These are phyloP conservation scores for Ogataea hybrid DNA, from an alignment of 1,139 yeast genomes.

Conservation along the genomic window DNA sequence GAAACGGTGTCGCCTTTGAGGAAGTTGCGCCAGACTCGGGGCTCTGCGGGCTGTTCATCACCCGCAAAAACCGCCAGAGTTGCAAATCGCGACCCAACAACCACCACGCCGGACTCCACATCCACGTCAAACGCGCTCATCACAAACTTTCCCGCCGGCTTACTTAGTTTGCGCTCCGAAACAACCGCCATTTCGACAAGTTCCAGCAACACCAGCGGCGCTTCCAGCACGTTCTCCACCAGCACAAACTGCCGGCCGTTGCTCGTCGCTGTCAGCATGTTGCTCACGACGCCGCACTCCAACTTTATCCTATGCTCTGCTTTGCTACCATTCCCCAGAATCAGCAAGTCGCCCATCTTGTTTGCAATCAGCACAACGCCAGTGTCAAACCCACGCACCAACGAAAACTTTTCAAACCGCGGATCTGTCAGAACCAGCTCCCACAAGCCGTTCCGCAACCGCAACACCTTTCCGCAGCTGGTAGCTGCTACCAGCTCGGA, in stretches of 20 bases:
- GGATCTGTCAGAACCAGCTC: constrained; percentile 32
- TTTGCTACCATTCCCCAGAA: constrained; percentile 34
- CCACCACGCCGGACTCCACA: constrained; percentile 38
- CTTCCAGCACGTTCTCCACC: constrained; percentile 32
- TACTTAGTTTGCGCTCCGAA: constrained; percentile 26
- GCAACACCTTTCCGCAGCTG: constrained; percentile 56
- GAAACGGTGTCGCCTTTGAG: constrained; percentile 78
- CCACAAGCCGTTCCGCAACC: constrained; percentile 37
- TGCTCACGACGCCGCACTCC: constrained; percentile 44
- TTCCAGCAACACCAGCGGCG: constrained; percentile 49
- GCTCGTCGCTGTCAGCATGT: constrained; percentile 38
- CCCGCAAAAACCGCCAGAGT: constrained; percentile 51
- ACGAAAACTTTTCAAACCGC: constrained; percentile 46
- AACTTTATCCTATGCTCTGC: constrained; percentile 20
- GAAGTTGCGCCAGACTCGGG: constrained; percentile 46
- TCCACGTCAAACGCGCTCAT: constrained; percentile 56
- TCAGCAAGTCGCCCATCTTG: constrained; percentile 51
- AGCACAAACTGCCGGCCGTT: constrained; percentile 38
- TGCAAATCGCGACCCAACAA: constrained; percentile 74
- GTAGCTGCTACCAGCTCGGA: constrained; percentile 55
- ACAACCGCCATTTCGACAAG: constrained; percentile 28
- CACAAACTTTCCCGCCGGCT: constrained; percentile 50
- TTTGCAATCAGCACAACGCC: constrained; percentile 49
- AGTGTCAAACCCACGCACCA: constrained; percentile 46
- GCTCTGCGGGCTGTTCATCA: constrained; percentile 2